These are phyloP conservation scores for Talaromyces albobiverticillius DNA, from an alignment of 2,329 filamentous ascomycete genomes.

Conservation along the genomic window DNA sequence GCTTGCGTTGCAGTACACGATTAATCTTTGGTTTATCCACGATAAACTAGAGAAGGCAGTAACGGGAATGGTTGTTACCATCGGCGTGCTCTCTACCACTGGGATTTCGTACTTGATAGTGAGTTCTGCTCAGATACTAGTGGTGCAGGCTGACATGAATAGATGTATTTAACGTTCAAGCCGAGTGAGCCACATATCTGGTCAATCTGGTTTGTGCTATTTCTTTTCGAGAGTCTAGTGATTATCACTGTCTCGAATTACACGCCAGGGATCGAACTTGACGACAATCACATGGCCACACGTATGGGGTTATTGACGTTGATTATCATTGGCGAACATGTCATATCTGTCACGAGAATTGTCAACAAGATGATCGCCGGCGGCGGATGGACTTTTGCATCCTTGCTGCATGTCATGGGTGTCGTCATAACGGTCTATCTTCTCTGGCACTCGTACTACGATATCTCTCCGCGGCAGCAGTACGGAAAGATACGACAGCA, in stretches of 20 bases:
- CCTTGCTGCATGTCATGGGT: constrained; percentile 37
- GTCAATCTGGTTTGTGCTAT: constrained; percentile 56
- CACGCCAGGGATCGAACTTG: constrained; percentile 59
- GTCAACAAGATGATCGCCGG: constrained; percentile 50
- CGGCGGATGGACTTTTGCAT: constrained; percentile 40
- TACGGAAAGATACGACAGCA: constrained; percentile 58
- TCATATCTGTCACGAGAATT: constrained; percentile 58
- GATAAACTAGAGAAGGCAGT: constrained; percentile 25
- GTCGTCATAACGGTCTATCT: constrained; percentile 47
- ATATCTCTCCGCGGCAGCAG: constrained; percentile 51
- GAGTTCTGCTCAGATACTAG: constrained; percentile 7
- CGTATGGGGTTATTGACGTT: constrained; percentile 63
- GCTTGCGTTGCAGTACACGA: constrained; percentile 54
- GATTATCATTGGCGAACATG: constrained; percentile 65
- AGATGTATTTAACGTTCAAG: constrained; percentile 36
- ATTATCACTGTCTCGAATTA: constrained; percentile 54
- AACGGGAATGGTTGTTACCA: constrained; percentile 28
- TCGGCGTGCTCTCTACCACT: constrained; percentile 26
- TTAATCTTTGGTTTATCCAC: constrained; percentile 30
- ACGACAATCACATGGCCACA: constrained; percentile 61
- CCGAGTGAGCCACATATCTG: constrained; percentile 34
- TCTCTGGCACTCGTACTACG: constrained; percentile 63
- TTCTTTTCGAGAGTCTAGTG: constrained; percentile 51
- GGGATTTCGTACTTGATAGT: constrained; percentile 29
- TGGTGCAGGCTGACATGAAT: not conserved